Evolutionary conservation across 2,329 filamentous ascomycete species (phyloP), one percentile per base, ranked within the genome.

Genomic region (Xylariaceae sp.): DNA sequence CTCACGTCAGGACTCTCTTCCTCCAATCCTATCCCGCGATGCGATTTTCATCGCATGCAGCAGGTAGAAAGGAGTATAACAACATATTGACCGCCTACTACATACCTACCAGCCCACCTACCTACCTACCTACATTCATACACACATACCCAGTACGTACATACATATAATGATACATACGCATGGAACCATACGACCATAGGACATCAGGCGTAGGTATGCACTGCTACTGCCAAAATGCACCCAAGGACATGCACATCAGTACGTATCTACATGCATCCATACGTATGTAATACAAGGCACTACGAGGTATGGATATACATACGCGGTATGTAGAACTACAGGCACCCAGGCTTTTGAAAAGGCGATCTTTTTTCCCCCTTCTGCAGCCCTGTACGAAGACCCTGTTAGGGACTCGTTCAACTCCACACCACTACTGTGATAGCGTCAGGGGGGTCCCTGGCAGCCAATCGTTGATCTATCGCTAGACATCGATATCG

Each of bases 401-500:
- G 55, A 60, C 62, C 60, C 55, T 64, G 57, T 57, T 59, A 54
- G 54, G 49, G 55, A 50, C 48, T 50, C 52, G 48, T 53, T 50
- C 54, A 59, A 62, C 61, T 63, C 61, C 59, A 59, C 61, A 61
- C 57, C 61, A 57, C 57, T 49, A n/a, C 57, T 61, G 54, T 50
- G 61, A 57, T 61, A 57, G 59, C 61, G 56, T 59, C 61, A 63
- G 61, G 61, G 60, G 56, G 51, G 60, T 56, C 58, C 50, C 56
- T 53, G 26, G 40, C 29, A 48, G 53, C 56, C 61, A 63, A 61
- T 61, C 48, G 56, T 53, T 55, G 54, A 61, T 52, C 56, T 47
- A 55, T 59, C 58, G 53, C 58, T 59, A 48, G 56, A 61, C 56
- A 59, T 61, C 54, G 58, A 59, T 62, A 62, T 57, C 60, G 60